Conservation (phyloP, 1,284 basidiomycete species). For the Pascua guehoae region DNA sequence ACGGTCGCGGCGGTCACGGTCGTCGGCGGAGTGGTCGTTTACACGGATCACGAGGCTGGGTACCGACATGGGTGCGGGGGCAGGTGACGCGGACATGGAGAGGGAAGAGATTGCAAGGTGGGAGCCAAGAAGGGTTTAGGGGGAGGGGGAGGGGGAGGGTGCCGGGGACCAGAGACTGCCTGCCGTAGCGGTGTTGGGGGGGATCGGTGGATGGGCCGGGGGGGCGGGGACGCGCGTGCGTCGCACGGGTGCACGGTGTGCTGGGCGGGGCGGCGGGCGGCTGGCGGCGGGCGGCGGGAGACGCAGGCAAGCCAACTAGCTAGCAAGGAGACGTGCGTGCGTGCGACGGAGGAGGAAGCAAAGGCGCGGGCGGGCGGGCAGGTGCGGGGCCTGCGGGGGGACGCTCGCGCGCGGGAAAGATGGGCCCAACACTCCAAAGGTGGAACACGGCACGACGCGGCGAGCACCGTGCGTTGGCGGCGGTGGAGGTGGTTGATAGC, state of each 20-base stretch:
- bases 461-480: neutral
- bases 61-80: constrained; percentile 13
- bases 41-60: constrained; percentile 15
- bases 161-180: too few relatives aligned
- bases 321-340: too few relatives aligned
- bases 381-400: too few relatives aligned
- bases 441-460: neutral
- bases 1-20: neutral
- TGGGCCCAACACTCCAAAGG: neutral
- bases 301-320: too few relatives aligned
- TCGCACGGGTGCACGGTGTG: too few relatives aligned
- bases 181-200: neutral
- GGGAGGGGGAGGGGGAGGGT: too few relatives aligned
- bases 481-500: neutral
- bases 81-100: constrained; percentile 12
- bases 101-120: neutral
- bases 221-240: neutral
- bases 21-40: constrained; percentile 7
- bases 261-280: too few relatives aligned
- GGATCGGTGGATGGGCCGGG: neutral
- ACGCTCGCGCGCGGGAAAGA: too few relatives aligned
- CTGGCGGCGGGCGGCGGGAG: too few relatives aligned
- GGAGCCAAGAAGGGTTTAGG: neutral
- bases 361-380: too few relatives aligned
- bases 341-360: too few relatives aligned